Conservation (phyloP, 768 basidiomycete genomes). For the Auricularia auricula-judae region DNA sequence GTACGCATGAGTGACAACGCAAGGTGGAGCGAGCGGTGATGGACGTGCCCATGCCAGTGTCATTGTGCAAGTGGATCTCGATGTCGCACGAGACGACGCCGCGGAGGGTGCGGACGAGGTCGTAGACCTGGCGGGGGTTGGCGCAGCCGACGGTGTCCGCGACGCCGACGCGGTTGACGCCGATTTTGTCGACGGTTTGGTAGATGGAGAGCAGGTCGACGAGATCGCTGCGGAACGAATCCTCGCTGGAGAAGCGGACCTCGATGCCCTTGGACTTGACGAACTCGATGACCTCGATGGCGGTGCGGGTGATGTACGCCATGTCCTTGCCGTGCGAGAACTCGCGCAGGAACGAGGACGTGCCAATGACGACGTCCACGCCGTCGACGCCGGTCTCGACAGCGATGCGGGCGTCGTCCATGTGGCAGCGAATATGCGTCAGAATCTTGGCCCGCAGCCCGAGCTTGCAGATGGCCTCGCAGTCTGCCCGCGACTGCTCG, state of each 20-base stretch:
- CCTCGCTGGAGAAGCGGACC: conserved; percentile 98
- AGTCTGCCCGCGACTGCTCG: conserved; percentile 86
- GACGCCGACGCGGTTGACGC: conserved; percentile 96
- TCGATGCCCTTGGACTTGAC: conserved; percentile 99
- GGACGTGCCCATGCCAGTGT: conserved; percentile 83
- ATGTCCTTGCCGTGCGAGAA: conserved; percentile 99
- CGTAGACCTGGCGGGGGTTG: conserved; percentile 97
- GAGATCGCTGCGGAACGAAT: conserved; percentile 98
- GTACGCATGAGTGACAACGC: background rate
- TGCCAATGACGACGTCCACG: conserved; percentile 98
- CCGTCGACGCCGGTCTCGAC: conserved; percentile 99
- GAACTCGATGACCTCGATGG: conserved; percentile 96
- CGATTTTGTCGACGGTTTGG: conserved; percentile 98
- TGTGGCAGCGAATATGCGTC: conserved; percentile 98
- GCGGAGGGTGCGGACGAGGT: conserved; percentile 89
- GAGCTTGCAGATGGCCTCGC: conserved; percentile 98
- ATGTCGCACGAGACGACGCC: conserved; percentile 98
- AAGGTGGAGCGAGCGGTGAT: conserved; percentile 1
- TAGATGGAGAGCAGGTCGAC: conserved; percentile 98
- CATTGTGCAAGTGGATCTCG: conserved; percentile 96
- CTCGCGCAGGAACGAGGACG: conserved; percentile 97
- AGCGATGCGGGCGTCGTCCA: conserved; percentile 98
- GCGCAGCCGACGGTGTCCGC: conserved; percentile 99
- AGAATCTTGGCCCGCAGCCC: conserved; percentile 93
- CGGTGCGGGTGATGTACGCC: conserved; percentile 98